phyloP scores from a whole-genome alignment of 2,329 filamentous ascomycete genomes.

The Bipolaris zeicola region DNA sequence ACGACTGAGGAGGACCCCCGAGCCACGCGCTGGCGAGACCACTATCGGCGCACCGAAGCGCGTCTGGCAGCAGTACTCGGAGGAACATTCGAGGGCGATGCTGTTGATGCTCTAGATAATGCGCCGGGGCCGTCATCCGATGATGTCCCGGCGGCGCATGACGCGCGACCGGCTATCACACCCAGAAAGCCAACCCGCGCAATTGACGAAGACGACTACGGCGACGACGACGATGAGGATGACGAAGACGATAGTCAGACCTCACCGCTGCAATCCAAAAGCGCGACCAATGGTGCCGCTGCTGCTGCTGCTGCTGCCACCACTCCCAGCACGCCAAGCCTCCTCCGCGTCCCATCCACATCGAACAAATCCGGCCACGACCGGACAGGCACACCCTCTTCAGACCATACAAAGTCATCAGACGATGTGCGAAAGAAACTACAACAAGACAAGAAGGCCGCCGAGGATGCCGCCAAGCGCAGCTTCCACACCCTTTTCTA shows the following conservation, averaged over 20 bases:
- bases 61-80: constrained; percentile 78
- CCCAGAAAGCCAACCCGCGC: constrained; percentile 76
- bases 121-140: constrained; percentile 31
- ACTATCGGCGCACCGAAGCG: constrained; percentile 78
- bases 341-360: constrained; percentile 67
- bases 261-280: constrained; percentile 58
- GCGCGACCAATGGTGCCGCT: constrained; percentile 59
- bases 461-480: constrained; percentile 84
- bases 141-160: constrained; percentile 45
- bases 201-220: constrained; percentile 86
- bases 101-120: constrained; percentile 33
- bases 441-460: constrained; percentile 88
- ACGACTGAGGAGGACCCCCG: constrained; percentile 54
- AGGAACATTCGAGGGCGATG: constrained; percentile 40
- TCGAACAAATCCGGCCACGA: constrained; percentile 66
- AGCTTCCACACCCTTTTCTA: constrained; percentile 95
- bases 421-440: constrained; percentile 92
- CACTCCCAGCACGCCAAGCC: constrained; percentile 66
- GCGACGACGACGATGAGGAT: constrained; percentile 72
- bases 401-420: constrained; percentile 68
- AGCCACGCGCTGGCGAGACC: constrained; percentile 69
- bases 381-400: constrained; percentile 60
- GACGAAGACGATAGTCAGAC: constrained; percentile 50
- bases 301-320: constrained; percentile 60
- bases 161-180: constrained; percentile 55